Evolutionary conservation across 1,139 yeast species (phyloP).

Genomic region (Taiozyma sp.): DNA sequence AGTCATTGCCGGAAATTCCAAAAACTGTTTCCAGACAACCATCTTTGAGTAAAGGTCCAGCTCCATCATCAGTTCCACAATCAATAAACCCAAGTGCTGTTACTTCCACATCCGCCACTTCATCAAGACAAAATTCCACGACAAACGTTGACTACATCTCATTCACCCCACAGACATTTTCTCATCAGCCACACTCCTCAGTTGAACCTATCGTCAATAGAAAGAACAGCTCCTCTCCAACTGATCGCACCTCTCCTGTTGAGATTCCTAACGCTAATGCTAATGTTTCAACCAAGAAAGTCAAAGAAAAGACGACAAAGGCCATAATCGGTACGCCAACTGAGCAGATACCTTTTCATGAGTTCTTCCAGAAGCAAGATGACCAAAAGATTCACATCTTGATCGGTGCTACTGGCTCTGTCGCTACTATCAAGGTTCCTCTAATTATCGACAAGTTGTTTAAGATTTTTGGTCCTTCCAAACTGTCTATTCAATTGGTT

Average conservation of each 20-base stretch:
- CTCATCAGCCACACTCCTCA: slow-evolving; percentile 3
- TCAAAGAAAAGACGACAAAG: slow-evolving; percentile 28
- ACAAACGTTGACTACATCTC: slow-evolving; percentile 17
- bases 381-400: slow-evolving; percentile 82
- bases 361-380: slow-evolving; percentile 64
- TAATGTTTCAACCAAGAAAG: slow-evolving; percentile 3
- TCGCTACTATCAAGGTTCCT: slow-evolving; percentile 92
- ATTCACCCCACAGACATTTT: slow-evolving; percentile 13
- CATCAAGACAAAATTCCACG: slow-evolving; percentile 24
- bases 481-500: slow-evolving; percentile 78
- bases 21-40: slow-evolving; percentile 8
- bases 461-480: slow-evolving; percentile 66
- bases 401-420: slow-evolving; percentile 93
- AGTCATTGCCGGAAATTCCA: background rate
- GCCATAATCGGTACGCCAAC: slow-evolving; percentile 45
- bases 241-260: slow-evolving; percentile 3
- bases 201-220: slow-evolving; percentile 1
- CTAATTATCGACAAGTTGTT: slow-evolving; percentile 77
- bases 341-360: slow-evolving; percentile 72
- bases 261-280: background rate
- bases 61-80: slow-evolving; percentile 1
- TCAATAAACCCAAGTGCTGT: slow-evolving; percentile 18
- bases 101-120: slow-evolving; percentile 13
- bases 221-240: slow-evolving; percentile 1
- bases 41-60: background rate